phyloP scores from a whole-genome alignment of 805 yeast species.

The Danielia reshetovae region DNA sequence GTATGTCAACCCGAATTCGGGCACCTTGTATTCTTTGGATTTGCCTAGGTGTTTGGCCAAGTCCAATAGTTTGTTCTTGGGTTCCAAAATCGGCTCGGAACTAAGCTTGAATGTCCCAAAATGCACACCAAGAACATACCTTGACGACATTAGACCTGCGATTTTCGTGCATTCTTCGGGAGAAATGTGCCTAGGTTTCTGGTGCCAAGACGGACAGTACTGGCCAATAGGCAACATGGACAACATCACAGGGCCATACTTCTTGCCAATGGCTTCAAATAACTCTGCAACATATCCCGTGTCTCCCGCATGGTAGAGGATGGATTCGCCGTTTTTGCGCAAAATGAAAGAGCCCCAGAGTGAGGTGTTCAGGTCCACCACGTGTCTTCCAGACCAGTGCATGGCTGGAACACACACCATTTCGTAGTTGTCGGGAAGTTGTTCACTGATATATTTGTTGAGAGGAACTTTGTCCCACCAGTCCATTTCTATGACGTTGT shows the following conservation, averaged over 20 bases:
- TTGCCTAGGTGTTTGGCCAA: constrained; percentile 40
- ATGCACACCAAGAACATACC: constrained; percentile 79
- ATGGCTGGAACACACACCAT: constrained; percentile 88
- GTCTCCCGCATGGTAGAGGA: constrained; percentile 91
- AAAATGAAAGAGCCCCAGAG: constrained; percentile 88
- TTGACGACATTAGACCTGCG: constrained; percentile 56
- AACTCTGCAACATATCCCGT: constrained; percentile 83
- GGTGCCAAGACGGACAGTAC: constrained; percentile 93
- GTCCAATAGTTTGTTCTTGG: constrained; percentile 54
- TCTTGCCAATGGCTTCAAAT: constrained; percentile 60
- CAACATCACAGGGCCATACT: constrained; percentile 53
- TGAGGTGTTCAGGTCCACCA: constrained; percentile 75
- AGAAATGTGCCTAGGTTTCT: constrained; percentile 79
- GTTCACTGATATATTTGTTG: constrained; percentile 37
- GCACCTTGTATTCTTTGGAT: constrained; percentile 48
- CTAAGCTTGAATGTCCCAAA: constrained; percentile 95
- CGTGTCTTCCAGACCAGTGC: constrained; percentile 93
- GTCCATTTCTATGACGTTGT: constrained; percentile 68
- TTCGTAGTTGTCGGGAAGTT: constrained; percentile 53
- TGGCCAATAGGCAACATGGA: constrained; percentile 92
- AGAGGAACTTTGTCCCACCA: constrained; percentile 75
- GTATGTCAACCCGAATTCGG: constrained; percentile 73
- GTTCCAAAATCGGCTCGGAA: constrained; percentile 84
- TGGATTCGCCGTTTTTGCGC: constrained; percentile 60
- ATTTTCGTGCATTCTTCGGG: constrained; percentile 76